Evolutionary conservation across 805 yeast genomes (phyloP), one percentile per base, ranked within the genome.

Genomic region (Lipomyces sp.): DNA sequence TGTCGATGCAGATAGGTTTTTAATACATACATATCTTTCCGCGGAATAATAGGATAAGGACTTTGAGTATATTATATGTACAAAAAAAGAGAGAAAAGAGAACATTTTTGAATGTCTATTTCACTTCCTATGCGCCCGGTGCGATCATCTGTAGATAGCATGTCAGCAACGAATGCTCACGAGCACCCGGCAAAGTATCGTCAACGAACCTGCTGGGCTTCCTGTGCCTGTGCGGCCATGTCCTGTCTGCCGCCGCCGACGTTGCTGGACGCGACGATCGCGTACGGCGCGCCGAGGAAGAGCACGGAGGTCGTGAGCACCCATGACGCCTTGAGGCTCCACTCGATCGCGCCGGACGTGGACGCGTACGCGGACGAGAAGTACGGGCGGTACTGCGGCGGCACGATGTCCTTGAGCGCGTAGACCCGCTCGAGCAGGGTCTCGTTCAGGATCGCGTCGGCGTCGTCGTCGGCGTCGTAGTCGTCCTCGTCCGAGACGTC

Each of bases 261-360:
- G 24, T 39, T 35, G 23, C 47, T 21, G 16, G 41, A 33, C 1
- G 55, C 51, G 33, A 93, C 76, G 62, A 93, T 86, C 46, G 96
- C 84, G 63, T 93, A 75, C 58, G 99, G 99, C 41, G 89, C 95
- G 68, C 96, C 97, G 63, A 93, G 74, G 57, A 93, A 78, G 63
- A 93, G 73, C 37, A 86, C 82, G 37, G 93, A 79, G 11, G 98
- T 83, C 11, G 96, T 82, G 50, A 87, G 59, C 55, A 84, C 78
- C 98, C 98, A 93, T 60, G 90, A 76, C 35, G 85, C 73, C 61
- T 78, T 77, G 48, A 82, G 71, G 31, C 74, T 51, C 55, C 57
- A 47, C 50, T 70, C 69, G 34, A 81, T 62, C 35, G 79, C 70
- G 38, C 74, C 68, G 53, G 70, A 61, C 16, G 71, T 62, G 24